A percentile compares a stretch with the other conserved stretches of the same genome.
Evolutionary conservation across 2,329 filamentous ascomycete species (phyloP).

Genomic region (Diaporthe velutina): DNA sequence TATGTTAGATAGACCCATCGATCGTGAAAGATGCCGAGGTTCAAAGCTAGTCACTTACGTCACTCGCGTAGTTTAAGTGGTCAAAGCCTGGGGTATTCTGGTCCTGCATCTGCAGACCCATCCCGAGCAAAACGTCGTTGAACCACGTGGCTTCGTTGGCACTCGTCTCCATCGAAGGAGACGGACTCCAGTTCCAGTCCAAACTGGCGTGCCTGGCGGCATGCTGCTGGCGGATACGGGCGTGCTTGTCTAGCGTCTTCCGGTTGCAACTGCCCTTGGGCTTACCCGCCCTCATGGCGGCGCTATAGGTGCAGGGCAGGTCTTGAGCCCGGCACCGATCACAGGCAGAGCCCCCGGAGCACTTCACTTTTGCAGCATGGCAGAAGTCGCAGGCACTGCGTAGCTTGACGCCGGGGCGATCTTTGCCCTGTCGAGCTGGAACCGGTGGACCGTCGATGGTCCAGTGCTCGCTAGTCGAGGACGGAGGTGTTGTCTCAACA

Average conservation of each 20-base stretch:
- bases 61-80: constrained; percentile 8
- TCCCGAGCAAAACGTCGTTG: constrained; percentile 8
- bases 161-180: not conserved
- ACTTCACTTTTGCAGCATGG: constrained; percentile 11
- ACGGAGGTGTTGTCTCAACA: constrained; percentile 5
- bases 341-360: constrained; percentile 7
- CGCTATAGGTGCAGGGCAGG: not conserved
- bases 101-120: constrained; percentile 13
- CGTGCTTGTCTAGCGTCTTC: constrained; percentile 4
- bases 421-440: not conserved
- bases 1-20: not conserved
- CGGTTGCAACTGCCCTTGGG: constrained; percentile 17
- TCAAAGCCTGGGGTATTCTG: constrained; percentile 17
- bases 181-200: not conserved
- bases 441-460: not conserved
- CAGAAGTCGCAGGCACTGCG: constrained; percentile 11
- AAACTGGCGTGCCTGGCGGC: not conserved
- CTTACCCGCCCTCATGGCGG: constrained; percentile 3
- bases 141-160: not conserved
- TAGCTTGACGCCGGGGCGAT: constrained; percentile 1
- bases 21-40: constrained; percentile 7
- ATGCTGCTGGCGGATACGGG: constrained; percentile 16
- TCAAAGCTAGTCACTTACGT: not conserved
- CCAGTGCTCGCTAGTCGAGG: constrained; percentile 1
- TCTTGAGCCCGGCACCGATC: not conserved